Evolutionary conservation across 2,329 filamentous ascomycete species (phyloP).

Genomic region (Xylariaceae sp.): DNA sequence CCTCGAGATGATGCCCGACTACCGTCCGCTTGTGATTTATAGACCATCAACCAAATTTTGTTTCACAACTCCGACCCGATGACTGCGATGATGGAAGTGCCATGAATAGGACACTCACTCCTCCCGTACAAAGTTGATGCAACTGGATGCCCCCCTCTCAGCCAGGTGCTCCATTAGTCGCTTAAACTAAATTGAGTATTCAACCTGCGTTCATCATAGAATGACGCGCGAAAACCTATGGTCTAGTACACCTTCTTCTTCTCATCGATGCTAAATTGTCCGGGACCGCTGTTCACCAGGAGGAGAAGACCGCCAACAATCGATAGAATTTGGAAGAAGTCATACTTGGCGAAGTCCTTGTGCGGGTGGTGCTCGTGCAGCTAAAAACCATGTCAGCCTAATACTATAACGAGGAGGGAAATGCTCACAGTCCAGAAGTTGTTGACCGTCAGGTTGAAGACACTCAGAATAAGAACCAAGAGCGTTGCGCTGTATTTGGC

Average conservation of each 20-base stretch:
- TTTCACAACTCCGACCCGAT: not conserved
- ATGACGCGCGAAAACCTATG: not conserved
- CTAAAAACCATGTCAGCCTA: slow-evolving; percentile 41
- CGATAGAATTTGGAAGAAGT: slow-evolving; percentile 99
- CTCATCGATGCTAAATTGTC: slow-evolving; percentile 97
- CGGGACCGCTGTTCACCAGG: slow-evolving; percentile 96
- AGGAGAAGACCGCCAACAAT: slow-evolving; percentile 96
- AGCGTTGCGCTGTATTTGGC: slow-evolving; percentile 98
- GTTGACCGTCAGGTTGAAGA: slow-evolving; percentile 97
- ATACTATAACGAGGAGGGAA: not conserved
- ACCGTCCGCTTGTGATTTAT: no score
- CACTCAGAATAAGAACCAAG: slow-evolving; percentile 87
- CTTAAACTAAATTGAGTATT: no score
- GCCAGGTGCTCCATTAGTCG: no score
- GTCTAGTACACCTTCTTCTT: slow-evolving; percentile 99
- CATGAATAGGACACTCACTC: not conserved
- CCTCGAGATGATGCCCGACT: no score
- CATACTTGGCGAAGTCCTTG: slow-evolving; percentile 99
- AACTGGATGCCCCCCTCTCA: slow-evolving; percentile 4
- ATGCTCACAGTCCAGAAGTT: slow-evolving; percentile 97
- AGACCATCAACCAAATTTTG: no score
- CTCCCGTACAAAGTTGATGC: slow-evolving; percentile 10
- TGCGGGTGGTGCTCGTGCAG: slow-evolving; percentile 97
- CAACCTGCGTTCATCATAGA: no score
- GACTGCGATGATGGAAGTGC: not conserved